A percentile compares a stretch with the other conserved stretches of the same genome.
phyloP scores from a whole-genome alignment of 1,139 yeast species.

The Wickerhamiella infanticola region DNA sequence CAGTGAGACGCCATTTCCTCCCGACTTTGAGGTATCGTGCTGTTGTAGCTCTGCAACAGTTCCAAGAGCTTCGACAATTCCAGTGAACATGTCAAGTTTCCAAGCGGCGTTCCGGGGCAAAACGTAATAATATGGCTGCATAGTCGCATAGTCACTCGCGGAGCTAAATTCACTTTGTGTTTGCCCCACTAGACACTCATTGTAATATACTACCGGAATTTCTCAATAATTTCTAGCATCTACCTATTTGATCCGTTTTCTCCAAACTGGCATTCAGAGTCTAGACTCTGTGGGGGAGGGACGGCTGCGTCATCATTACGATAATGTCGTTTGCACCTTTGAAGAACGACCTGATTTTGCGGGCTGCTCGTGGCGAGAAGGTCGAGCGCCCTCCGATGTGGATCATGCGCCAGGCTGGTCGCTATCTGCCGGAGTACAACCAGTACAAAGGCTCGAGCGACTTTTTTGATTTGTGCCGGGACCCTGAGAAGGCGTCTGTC shows the following conservation, averaged over 20 bases:
- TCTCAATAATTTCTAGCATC: no score
- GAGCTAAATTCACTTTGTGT: no score
- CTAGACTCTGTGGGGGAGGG: background rate
- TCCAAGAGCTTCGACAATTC: conserved; percentile 80
- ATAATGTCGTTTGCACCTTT: conserved; percentile 39
- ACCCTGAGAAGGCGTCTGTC: conserved; percentile 82
- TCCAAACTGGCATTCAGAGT: background rate
- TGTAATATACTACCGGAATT: no score
- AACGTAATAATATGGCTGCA: no score
- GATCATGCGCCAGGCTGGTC: conserved; percentile 95
- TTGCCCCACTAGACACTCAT: no score
- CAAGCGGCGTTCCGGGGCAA: no score
- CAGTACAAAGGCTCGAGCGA: conserved; percentile 74
- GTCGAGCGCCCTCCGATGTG: conserved; percentile 97
- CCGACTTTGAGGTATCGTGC: conserved; percentile 40
- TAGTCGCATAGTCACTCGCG: no score
- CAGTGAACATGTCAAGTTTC: conserved; percentile 59
- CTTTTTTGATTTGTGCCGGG: conserved; percentile 85
- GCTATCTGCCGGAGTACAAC: conserved; percentile 83
- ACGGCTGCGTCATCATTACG: background rate
- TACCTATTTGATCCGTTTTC: background rate
- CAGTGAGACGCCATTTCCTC: conserved; percentile 69
- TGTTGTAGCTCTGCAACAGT: conserved; percentile 27
- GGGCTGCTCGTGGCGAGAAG: conserved; percentile 71
- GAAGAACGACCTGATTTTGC: conserved; percentile 72